These are phyloP conservation scores for Giardia muris DNA, from an alignment of 208 protist genomes.

Conservation along the genomic window DNA sequence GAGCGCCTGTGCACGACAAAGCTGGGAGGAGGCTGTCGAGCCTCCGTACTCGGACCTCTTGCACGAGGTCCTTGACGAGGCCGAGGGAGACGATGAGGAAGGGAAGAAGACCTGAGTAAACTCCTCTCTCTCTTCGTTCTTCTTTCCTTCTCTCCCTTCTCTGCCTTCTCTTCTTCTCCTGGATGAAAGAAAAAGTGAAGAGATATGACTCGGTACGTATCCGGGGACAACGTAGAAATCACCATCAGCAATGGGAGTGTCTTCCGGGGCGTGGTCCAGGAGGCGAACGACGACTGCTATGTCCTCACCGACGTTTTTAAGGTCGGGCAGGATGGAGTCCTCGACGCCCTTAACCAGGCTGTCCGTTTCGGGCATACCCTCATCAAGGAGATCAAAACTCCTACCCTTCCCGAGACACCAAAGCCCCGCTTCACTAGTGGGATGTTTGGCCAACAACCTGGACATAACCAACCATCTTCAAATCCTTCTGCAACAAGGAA, in stretches of 20 bases:
- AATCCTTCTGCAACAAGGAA: no score
- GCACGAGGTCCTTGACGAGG: background rate
- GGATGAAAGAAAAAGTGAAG: no score
- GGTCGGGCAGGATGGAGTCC: background rate
- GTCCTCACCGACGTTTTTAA: background rate
- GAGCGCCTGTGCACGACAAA: background rate
- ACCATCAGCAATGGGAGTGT: background rate
- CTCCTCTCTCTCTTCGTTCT: no score
- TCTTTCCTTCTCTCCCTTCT: no score
- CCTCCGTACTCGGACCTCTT: slow-evolving; percentile 11
- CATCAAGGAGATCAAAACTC: background rate
- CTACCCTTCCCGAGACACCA: no score
- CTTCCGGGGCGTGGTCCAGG: background rate
- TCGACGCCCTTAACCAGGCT: background rate
- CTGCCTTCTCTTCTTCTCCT: no score
- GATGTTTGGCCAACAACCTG: no score
- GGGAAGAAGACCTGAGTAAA: no score
- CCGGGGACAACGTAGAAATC: background rate
- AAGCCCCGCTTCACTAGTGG: no score
- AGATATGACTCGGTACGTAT: no score
- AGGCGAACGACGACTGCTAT: background rate
- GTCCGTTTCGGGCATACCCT: background rate
- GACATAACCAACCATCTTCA: no score
- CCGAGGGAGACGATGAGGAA: background rate
- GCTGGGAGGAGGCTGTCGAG: background rate